Base-by-base conservation (phyloP, 2,329 filamentous ascomycete species). In the Colletotrichum sp. region DNA sequence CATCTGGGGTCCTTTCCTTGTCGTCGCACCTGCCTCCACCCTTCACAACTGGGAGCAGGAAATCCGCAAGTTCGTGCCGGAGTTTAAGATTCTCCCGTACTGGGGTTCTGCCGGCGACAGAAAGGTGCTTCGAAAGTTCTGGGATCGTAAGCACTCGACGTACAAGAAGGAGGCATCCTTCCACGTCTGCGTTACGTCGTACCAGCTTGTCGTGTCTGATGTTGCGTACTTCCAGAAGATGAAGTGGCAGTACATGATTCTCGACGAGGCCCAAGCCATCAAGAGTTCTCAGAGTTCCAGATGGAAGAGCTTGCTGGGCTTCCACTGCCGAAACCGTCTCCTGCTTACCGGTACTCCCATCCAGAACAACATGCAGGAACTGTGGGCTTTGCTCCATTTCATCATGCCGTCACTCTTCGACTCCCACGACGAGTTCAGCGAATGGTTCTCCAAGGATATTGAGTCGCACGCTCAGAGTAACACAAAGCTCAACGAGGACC, bases 351-450 rank as follows among this genome's bases (percentile, higher is more conserved):
- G 97, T 87, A 99, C 97, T 1, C 97, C 97, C 4, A 99, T 99
- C 79, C 97, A 99, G 85, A 99, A 99, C 88, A 99, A 99, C 89
- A 99, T 99, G 97, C 97, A 99, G 85, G 96, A 99, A 86, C 87
- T 99, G 75, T 99, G 97, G 97, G 97, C 97, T 34, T 87, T 99
- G 79, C 90, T 99, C 24, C 97, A 99, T 90, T 99, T 99, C 87
- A 99, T 99, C 87, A 99, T 99, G 97, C 97, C 97, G n/a, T 98
- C 95, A 59, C 90, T 99, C 67, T 99, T 99, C 85, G 97, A 97
- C 84, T 96, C 94, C 1, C 95, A 97, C 85, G 95, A 98, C 82
- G 95, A 97, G 82, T 98, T 98, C 82, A 96, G 94, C 86, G 95
- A 97, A 80, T 98, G 95, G 95, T 98, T 98, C 84, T 96, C 94